A percentile compares a stretch with the other conserved stretches of the same genome.
phyloP scores from a whole-genome alignment of 1,139 yeast species.

The Yamadazyma friedrichii region DNA sequence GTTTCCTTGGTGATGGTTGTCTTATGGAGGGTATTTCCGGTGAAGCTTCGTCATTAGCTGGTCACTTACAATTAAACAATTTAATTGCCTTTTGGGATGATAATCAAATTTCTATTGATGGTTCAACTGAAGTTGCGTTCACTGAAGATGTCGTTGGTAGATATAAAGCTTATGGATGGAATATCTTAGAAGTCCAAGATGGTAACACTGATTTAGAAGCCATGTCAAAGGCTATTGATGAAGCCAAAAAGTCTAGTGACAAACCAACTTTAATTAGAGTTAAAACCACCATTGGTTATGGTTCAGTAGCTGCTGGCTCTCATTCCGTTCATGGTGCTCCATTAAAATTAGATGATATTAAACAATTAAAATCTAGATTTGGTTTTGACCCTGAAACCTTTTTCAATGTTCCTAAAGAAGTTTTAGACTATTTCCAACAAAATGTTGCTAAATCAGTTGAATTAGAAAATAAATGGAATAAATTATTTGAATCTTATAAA shows the following conservation, averaged over 20 bases:
- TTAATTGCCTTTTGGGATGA: slow-evolving; percentile 96
- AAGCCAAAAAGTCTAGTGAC: slow-evolving; percentile 68
- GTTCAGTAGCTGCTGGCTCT: slow-evolving; percentile 84
- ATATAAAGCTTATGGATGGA: slow-evolving; percentile 95
- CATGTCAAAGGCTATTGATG: slow-evolving; percentile 69
- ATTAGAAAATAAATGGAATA: slow-evolving; percentile 74
- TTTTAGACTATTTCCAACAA: slow-evolving; percentile 64
- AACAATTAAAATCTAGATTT: slow-evolving; percentile 77
- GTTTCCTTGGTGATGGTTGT: slow-evolving; percentile 96
- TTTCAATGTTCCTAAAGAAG: slow-evolving; percentile 83
- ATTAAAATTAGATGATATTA: slow-evolving; percentile 89
- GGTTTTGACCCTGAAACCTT: slow-evolving; percentile 88
- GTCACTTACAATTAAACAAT: slow-evolving; percentile 92
- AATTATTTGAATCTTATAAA: slow-evolving; percentile 58
- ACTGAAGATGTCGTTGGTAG: slow-evolving; percentile 89
- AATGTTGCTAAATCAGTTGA: slow-evolving; percentile 58
- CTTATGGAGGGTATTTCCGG: slow-evolving; percentile 97
- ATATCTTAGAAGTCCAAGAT: slow-evolving; percentile 70
- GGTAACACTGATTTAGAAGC: slow-evolving; percentile 81
- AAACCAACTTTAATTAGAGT: slow-evolving; percentile 92
- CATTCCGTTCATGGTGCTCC: slow-evolving; percentile 97
- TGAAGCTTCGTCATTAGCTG: slow-evolving; percentile 94
- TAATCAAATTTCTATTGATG: slow-evolving; percentile 96
- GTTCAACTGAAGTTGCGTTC: slow-evolving; percentile 87
- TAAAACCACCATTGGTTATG: slow-evolving; percentile 91